Conservation (phyloP, 2,329 filamentous ascomycete species). For the Pseudocercospora musae region DNA sequence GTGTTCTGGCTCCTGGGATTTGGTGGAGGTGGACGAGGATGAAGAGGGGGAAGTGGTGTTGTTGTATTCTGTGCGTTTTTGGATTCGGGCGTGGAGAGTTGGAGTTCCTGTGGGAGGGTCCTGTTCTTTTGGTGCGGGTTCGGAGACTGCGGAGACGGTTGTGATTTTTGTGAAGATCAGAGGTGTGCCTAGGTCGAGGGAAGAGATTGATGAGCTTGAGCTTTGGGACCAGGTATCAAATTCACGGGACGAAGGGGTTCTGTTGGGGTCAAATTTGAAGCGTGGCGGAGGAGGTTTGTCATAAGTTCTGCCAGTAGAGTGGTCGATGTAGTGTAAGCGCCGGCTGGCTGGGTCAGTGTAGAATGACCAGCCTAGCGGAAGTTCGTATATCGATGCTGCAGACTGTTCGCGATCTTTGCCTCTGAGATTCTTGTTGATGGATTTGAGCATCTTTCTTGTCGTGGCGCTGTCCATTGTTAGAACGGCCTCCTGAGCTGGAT, state of each 20-base stretch:
- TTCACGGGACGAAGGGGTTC: not conserved
- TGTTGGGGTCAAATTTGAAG: not conserved
- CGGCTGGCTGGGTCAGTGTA: not conserved
- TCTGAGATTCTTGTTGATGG: not conserved
- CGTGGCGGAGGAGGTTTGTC: not conserved
- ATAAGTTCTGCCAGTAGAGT: not conserved
- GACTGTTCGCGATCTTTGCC: not conserved
- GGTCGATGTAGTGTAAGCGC: not conserved
- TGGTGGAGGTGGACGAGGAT: not conserved
- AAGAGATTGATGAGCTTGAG: not conserved
- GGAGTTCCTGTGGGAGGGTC: not conserved
- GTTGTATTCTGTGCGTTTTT: not conserved
- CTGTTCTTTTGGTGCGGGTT: not conserved
- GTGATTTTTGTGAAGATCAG: not conserved
- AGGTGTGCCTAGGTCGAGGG: not conserved
- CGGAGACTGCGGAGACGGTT: not conserved
- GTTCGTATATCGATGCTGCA: not conserved
- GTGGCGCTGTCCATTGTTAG: not conserved
- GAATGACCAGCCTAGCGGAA: not conserved
- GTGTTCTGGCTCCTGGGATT: not conserved
- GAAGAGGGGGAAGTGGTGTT: too few relatives aligned
- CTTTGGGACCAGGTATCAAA: not conserved
- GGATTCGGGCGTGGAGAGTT: not conserved
- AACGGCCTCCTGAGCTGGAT: not conserved
- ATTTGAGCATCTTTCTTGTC: not conserved